phyloP scores from a whole-genome alignment of 2,329 filamentous ascomycete genomes.

The Colletotrichum sojae region DNA sequence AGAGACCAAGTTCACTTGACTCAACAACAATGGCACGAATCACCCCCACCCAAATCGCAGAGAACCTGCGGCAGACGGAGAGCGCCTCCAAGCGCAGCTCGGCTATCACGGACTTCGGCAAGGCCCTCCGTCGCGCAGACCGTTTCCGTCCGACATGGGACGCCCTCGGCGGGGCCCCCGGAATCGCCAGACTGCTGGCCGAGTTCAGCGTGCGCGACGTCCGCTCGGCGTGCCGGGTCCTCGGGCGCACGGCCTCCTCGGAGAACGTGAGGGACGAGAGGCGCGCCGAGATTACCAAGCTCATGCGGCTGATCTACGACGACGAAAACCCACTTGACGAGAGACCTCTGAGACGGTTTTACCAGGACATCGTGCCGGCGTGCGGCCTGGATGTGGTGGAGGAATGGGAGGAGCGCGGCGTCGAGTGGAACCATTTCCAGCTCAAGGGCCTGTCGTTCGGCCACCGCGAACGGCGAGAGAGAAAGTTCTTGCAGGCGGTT shows the following conservation, averaged over 20 bases:
- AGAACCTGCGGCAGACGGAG: constrained; percentile 1
- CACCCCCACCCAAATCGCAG: not conserved
- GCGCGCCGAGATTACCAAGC: constrained; percentile 42
- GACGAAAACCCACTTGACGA: constrained; percentile 29
- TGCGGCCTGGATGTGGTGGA: constrained; percentile 42
- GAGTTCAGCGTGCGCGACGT: constrained; percentile 47
- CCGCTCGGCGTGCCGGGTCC: constrained; percentile 37
- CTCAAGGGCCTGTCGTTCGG: constrained; percentile 1
- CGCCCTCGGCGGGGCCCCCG: constrained; percentile 43
- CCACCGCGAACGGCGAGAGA: not conserved
- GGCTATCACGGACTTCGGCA: constrained; percentile 43
- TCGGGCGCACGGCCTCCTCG: constrained; percentile 44
- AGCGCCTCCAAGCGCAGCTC: constrained; percentile 41
- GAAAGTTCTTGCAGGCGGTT: not conserved
- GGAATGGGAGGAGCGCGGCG: constrained; percentile 41
- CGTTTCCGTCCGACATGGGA: constrained; percentile 44
- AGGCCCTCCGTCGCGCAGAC: constrained; percentile 43
- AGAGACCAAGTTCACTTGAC: not conserved
- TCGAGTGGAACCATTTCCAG: constrained; percentile 9
- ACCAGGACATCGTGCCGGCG: constrained; percentile 46
- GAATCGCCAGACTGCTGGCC: constrained; percentile 44
- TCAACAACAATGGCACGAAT: not conserved
- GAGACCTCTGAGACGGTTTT: constrained; percentile 43
- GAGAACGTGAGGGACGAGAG: constrained; percentile 42
- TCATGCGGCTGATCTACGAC: constrained; percentile 42